Conservation (phyloP, 2,329 filamentous ascomycete species). For the Zopfia rhizophila region DNA sequence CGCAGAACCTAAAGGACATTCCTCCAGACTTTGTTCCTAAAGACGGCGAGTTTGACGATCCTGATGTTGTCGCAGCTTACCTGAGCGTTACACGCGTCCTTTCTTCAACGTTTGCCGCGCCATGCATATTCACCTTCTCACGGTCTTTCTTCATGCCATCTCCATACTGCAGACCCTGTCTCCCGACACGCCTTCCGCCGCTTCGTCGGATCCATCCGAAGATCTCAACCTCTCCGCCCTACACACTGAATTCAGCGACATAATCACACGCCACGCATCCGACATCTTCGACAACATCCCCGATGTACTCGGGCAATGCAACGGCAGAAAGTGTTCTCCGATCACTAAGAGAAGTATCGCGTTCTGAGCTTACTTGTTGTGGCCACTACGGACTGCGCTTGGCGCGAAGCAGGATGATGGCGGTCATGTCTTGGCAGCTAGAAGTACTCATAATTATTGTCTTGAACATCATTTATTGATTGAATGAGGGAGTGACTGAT, state of each 20-base stretch:
- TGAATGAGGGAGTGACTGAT: too few species aligned
- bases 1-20: too few species aligned
- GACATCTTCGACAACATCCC: constrained; percentile 10
- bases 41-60: background rate
- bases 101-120: constrained; percentile 4
- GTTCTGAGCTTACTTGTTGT: constrained; percentile 11
- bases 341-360: too few species aligned
- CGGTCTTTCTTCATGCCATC: constrained; percentile 2
- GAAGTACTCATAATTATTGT: too few species aligned
- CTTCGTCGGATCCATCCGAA: background rate
- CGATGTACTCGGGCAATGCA: constrained; percentile 2
- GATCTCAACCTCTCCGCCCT: background rate
- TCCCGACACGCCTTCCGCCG: too few species aligned
- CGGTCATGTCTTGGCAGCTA: too few species aligned
- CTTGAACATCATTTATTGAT: too few species aligned
- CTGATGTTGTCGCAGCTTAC: background rate
- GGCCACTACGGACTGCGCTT: constrained; percentile 9
- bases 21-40: background rate
- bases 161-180: background rate
- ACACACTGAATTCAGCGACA: constrained; percentile 1
- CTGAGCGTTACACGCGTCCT: background rate
- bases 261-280: background rate
- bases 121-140: constrained; percentile 8
- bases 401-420: constrained; percentile 10
- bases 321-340: background rate